These are phyloP conservation scores for Pseudonitzschia delicatissima DNA, from an alignment of 108 stramenopile genomes.

Conservation along the genomic window DNA sequence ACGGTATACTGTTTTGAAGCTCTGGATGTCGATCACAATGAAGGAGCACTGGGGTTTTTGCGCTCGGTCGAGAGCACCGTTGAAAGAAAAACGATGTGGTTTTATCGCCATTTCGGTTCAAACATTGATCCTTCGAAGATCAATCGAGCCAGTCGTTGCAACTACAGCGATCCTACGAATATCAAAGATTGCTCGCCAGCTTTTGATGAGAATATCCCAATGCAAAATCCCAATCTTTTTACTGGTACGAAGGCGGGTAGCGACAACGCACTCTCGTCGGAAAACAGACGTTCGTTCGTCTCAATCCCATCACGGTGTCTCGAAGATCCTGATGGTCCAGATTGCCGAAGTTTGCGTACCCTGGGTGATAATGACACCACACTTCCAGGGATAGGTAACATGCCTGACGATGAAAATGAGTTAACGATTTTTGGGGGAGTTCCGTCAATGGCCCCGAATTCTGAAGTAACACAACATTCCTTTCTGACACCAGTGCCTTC, in stretches of 20 bases:
- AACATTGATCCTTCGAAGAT: slow-evolving; percentile 21
- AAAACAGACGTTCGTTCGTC: slow-evolving; percentile 1
- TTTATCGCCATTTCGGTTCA: slow-evolving; percentile 32
- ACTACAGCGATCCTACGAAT: slow-evolving; percentile 29
- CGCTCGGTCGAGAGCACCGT: slow-evolving; percentile 16
- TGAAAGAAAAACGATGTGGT: slow-evolving; percentile 25
- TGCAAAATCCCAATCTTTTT: slow-evolving; percentile 18
- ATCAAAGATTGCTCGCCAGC: slow-evolving; percentile 24
- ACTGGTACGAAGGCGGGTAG: background rate
- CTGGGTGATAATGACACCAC: slow-evolving; percentile 2
- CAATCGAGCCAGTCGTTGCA: slow-evolving; percentile 13
- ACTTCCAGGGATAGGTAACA: background rate
- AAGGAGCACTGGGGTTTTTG: slow-evolving; percentile 28
- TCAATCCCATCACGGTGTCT: slow-evolving; percentile 27
- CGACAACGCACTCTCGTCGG: background rate
- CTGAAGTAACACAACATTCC: background rate
- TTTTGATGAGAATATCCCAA: background rate
- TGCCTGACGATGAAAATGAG: background rate
- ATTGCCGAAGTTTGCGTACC: slow-evolving; percentile 11
- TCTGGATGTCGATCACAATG: slow-evolving; percentile 9
- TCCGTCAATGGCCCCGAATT: slow-evolving; percentile 2
- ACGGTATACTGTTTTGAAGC: background rate
- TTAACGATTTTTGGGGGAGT: background rate
- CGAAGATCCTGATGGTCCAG: slow-evolving; percentile 31
- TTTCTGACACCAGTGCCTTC: background rate